Evolutionary conservation across 2,329 filamentous ascomycete species (phyloP).

Genomic region (Exophiala oligosperma): DNA sequence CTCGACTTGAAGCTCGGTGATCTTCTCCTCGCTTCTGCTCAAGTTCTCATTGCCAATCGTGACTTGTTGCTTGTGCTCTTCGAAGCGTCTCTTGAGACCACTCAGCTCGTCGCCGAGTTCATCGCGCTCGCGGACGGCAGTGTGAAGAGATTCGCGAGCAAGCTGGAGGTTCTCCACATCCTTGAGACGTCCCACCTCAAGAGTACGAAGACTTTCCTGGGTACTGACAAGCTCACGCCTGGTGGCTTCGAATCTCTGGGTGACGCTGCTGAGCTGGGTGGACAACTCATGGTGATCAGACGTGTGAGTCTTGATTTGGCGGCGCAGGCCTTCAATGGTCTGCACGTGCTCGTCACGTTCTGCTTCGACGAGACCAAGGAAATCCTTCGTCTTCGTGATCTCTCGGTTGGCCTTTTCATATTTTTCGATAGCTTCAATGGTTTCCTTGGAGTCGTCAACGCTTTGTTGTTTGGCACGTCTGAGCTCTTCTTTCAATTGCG

Average conservation of each 20-base stretch:
- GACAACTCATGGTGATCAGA: conserved; percentile 30
- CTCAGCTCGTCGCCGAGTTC: conserved; percentile 31
- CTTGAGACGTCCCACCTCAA: conserved; percentile 30
- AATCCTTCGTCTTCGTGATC: conserved; percentile 29
- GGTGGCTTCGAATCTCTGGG: conserved; percentile 28
- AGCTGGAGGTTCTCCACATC: conserved; percentile 29
- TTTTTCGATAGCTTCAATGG: conserved; percentile 29
- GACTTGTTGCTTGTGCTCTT: conserved; percentile 14
- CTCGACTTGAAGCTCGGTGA: conserved; percentile 28
- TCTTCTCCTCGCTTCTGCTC: conserved; percentile 25
- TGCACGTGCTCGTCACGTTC: conserved; percentile 34
- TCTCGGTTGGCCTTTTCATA: conserved; percentile 31
- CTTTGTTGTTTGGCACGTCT: conserved; percentile 27
- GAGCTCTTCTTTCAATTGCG: conserved; percentile 32
- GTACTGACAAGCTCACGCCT: conserved; percentile 30
- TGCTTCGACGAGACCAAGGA: conserved; percentile 29
- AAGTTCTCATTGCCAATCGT: conserved; percentile 21
- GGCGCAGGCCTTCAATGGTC: conserved; percentile 31
- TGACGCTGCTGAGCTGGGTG: conserved; percentile 26
- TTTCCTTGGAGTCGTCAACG: conserved; percentile 30
- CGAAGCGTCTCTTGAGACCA: conserved; percentile 27
- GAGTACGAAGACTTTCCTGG: conserved; percentile 29
- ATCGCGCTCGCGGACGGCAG: conserved; percentile 30
- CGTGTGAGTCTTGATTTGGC: conserved; percentile 31
- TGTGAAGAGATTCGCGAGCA: conserved; percentile 30